Evolutionary conservation across 148 eudicot species (phyloP), one percentile per base, ranked within the genome.

Genomic region (Persicaria maculosa): DNA sequence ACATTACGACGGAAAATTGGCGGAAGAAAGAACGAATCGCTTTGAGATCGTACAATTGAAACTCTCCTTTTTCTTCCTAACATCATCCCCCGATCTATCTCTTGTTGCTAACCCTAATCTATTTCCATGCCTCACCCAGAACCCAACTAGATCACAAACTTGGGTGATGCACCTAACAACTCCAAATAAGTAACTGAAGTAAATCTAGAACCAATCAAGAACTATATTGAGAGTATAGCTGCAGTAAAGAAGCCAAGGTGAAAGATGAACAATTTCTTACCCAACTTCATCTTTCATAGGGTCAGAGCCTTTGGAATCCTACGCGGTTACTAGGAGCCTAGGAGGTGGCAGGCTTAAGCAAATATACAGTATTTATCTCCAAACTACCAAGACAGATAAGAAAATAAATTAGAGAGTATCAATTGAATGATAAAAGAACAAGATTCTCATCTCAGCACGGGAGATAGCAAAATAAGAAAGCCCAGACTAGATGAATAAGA

Each of bases 241-340:
- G 40, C 47, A 31, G 46, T 0, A 71, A 7, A 43, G 16, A 76
- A 44, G 67, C 58, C 44, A 67, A 57, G 12, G n/a, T 9, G 47
- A 58, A 74, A 55, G 15, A 48, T 14, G 74, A 50, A 36, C 20
- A 20, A 31, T 15, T 15, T 9, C 40, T 74, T 81, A 84, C 86
- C 86, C 77, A 84, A 76, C 77, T 84, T 84, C 86, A 84, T 84
- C 58, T 74, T 74, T 17, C 75, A 80, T 77, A 76, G 77, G 54
- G 57, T 72, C 20, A 43, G 22, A 57, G 54, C 48, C 50, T 48
- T 47, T 16, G 54, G 40, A 52, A 58, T 25, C 40, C 50, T 58
- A 25, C 57, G 44, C 47, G 45, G 40, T 76, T 65, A 69, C 31
- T 1, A 22, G 25, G 22, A 20, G 22, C 31, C n/a, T n/a, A 68